Conservation (phyloP, 2,329 filamentous ascomycete species). For the Trichoderma brevicompactum region DNA sequence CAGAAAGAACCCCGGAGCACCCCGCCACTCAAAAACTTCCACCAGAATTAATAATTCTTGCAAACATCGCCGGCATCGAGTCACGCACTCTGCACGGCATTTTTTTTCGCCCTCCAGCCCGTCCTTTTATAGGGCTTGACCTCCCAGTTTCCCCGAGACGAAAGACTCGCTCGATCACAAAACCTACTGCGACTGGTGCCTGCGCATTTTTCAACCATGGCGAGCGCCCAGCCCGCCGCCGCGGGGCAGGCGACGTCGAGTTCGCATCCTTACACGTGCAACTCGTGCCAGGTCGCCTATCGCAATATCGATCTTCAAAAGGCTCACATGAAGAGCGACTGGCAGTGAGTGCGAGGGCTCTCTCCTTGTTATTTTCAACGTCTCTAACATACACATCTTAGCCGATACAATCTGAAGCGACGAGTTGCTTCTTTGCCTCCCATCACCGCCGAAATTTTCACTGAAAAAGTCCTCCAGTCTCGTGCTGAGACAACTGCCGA, state of each 20-base stretch:
- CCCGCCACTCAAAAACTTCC: conserved; percentile 38
- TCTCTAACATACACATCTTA: conserved; percentile 42
- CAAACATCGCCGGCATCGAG: conserved; percentile 26
- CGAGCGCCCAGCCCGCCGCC: conserved; percentile 44
- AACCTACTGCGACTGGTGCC: background rate
- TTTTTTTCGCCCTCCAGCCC: background rate
- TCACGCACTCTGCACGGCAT: conserved; percentile 15
- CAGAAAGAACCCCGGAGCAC: conserved; percentile 28
- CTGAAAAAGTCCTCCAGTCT: conserved; percentile 92
- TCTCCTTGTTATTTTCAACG: background rate
- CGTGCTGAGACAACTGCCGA: conserved; percentile 83
- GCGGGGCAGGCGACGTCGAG: conserved; percentile 45
- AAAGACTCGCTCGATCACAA: background rate
- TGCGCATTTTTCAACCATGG: conserved; percentile 47
- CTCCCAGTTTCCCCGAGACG: background rate
- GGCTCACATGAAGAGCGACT: conserved; percentile 96
- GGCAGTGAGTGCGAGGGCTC: conserved; percentile 75
- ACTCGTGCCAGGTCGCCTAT: conserved; percentile 96
- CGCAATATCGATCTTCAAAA: conserved; percentile 91
- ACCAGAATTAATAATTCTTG: conserved; percentile 35
- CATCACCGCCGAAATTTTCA: conserved; percentile 89
- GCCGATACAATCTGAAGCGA: conserved; percentile 94
- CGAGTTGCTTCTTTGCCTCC: conserved; percentile 88
- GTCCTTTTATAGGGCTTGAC: background rate
- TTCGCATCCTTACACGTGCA: conserved; percentile 93